Percentiles rank a stretch among this genome's conserved stretches.
Conservation (phyloP, 2,329 filamentous ascomycete genomes). For the Pseudogymnoascus sp. region DNA sequence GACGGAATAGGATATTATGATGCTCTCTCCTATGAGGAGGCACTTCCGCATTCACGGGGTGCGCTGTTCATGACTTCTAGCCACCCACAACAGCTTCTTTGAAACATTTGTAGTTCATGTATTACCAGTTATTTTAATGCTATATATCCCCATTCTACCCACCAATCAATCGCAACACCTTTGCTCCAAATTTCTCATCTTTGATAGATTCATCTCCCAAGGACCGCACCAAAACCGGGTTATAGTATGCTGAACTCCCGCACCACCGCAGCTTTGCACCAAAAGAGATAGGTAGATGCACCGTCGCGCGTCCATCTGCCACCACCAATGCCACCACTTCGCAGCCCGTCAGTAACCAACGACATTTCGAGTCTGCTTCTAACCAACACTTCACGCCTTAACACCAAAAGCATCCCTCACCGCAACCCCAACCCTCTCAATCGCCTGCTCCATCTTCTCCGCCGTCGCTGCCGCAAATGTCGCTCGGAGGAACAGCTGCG, state of each 20-base stretch:
- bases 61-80: background rate
- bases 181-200: background rate
- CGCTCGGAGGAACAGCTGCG: slow-evolving; percentile 68
- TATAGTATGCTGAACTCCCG: background rate
- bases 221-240: background rate
- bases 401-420: slow-evolving; percentile 55
- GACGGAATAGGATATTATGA: background rate
- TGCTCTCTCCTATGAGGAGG: background rate
- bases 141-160: background rate
- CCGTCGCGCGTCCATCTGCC: background rate
- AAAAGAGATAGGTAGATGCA: background rate
- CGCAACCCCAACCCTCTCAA: slow-evolving; percentile 67
- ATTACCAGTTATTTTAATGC: background rate
- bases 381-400: background rate
- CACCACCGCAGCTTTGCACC: background rate
- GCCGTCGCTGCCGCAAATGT: slow-evolving; percentile 79
- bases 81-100: background rate
- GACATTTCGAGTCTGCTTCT: background rate
- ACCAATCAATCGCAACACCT: background rate
- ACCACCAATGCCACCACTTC: background rate
- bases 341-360: background rate
- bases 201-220: background rate
- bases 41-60: background rate
- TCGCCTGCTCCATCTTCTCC: slow-evolving; percentile 64
- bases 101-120: background rate